Percentiles rank a stretch among this genome's conserved stretches.
Conservation (phyloP, 2,329 filamentous ascomycete genomes). For the Myriosclerotinia duriaeana region DNA sequence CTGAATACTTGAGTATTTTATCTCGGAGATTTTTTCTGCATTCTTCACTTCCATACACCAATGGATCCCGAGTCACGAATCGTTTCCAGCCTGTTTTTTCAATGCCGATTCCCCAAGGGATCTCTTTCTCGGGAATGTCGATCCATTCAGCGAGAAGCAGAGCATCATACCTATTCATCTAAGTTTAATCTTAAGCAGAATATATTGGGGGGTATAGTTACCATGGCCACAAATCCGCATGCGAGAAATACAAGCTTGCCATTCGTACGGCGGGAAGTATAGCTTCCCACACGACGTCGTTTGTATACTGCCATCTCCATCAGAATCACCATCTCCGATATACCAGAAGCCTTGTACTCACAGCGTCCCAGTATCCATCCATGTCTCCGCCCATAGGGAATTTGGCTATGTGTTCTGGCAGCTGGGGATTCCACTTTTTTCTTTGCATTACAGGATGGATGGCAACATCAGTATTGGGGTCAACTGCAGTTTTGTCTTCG, state of each 20-base stretch:
- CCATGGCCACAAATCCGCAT: conserved; percentile 24
- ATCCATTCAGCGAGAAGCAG: conserved; percentile 7
- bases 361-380: conserved; percentile 25
- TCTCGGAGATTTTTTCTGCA: neutral
- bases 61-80: neutral
- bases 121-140: neutral
- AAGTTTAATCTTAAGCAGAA: neutral
- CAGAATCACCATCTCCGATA: neutral
- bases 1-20: neutral
- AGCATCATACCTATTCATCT: conserved; percentile 21
- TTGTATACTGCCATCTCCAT: conserved; percentile 16
- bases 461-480: neutral
- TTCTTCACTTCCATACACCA: neutral
- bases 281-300: conserved; percentile 23
- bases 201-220: neutral
- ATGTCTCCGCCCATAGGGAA: conserved; percentile 22
- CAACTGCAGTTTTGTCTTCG: neutral
- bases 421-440: conserved; percentile 19
- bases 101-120: neutral
- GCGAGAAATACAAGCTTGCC: conserved; percentile 20
- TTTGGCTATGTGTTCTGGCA: conserved; percentile 20
- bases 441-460: conserved; percentile 23
- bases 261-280: conserved; percentile 17
- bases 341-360: conserved; percentile 3
- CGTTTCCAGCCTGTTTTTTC: neutral